Evolutionary conservation across 2,329 filamentous ascomycete genomes (phyloP).

Genomic region (Huntiella abstrusa): DNA sequence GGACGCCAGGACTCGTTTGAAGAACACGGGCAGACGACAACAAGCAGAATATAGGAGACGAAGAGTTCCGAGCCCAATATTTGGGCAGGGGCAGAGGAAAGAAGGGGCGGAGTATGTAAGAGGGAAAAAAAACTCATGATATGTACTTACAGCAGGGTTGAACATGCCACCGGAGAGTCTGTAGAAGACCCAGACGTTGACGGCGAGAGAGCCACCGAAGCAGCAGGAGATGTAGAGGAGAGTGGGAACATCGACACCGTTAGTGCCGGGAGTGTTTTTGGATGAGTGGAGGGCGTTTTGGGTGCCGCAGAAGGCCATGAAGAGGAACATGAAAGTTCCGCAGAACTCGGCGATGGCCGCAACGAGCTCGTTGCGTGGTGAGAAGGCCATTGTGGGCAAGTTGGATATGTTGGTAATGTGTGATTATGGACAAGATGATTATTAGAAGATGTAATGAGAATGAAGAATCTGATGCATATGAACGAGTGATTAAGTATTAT

Average conservation of each 20-base stretch:
- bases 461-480: not conserved
- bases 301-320: constrained; percentile 22
- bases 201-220: constrained; percentile 31
- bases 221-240: constrained; percentile 30
- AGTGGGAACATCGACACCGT: constrained; percentile 11
- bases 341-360: constrained; percentile 31
- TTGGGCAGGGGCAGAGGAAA: not conserved
- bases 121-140: not conserved
- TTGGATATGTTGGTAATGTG: not conserved
- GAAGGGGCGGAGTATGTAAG: not conserved
- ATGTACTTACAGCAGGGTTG: constrained; percentile 27
- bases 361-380: constrained; percentile 19
- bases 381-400: not conserved
- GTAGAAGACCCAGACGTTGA: constrained; percentile 39
- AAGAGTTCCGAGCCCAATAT: not conserved
- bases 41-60: constrained; percentile 5
- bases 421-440: not conserved
- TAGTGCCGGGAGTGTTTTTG: constrained; percentile 13
- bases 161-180: constrained; percentile 33
- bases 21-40: not conserved
- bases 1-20: constrained; percentile 1
- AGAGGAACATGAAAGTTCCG: constrained; percentile 34
- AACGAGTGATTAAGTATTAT: not conserved
- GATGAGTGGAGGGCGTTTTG: constrained; percentile 17
- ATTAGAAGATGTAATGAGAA: not conserved